Conservation (phyloP, 768 basidiomycete species). For the Panaeolus cyanescens region DNA sequence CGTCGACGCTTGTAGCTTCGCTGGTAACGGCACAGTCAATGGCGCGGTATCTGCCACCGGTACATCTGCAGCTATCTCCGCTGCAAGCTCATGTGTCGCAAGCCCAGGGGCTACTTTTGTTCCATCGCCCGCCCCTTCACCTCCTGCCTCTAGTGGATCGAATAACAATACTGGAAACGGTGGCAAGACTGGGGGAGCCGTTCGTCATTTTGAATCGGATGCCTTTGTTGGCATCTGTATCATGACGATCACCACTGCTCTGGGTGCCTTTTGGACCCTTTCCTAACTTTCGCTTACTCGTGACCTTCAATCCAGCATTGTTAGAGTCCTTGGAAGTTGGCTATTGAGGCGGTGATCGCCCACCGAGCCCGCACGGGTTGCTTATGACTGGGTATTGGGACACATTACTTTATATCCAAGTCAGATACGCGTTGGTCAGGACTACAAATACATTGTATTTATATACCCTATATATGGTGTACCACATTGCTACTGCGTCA, state of each 20-base stretch:
- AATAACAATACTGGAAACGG: slow-evolving; percentile 6
- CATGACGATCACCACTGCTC: slow-evolving; percentile 16
- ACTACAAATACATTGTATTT: too few species aligned
- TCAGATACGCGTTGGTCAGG: too few species aligned
- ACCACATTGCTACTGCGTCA: too few species aligned
- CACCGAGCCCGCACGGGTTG: too few species aligned
- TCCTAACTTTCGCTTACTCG: slow-evolving; percentile 7
- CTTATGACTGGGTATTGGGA: too few species aligned
- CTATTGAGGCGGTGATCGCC: too few species aligned
- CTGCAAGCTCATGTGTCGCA: slow-evolving; percentile 67
- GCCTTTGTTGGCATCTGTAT: slow-evolving; percentile 19
- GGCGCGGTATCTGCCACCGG: slow-evolving; percentile 44
- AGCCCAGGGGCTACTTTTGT: slow-evolving; percentile 64
- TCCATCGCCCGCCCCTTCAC: slow-evolving; percentile 45
- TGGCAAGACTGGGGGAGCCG: slow-evolving; percentile 15
- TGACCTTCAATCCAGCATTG: not conserved
- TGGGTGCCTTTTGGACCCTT: slow-evolving; percentile 23
- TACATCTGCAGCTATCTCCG: slow-evolving; percentile 50
- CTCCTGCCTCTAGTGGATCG: slow-evolving; percentile 13
- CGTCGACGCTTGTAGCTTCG: slow-evolving; percentile 71
- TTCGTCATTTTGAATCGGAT: slow-evolving; percentile 7
- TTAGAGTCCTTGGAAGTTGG: too few species aligned
- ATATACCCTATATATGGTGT: too few species aligned
- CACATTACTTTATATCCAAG: too few species aligned
- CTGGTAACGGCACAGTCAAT: slow-evolving; percentile 84